Percentiles rank a stretch among this genome's conserved stretches.
phyloP scores from a whole-genome alignment of 1,284 basidiomycete genomes.

The Ceratobasidium sp. region DNA sequence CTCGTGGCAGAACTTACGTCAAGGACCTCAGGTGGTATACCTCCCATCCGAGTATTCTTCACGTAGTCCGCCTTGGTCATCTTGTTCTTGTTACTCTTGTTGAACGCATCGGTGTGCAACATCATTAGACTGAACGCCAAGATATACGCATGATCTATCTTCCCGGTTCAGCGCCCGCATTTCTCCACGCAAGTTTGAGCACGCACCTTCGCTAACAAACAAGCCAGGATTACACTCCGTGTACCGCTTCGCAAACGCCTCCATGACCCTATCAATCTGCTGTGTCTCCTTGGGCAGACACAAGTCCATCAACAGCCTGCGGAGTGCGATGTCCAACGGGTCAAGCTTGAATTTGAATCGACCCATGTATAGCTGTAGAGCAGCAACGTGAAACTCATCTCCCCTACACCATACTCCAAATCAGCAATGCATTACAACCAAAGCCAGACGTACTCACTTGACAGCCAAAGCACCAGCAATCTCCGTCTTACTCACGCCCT shows the following conservation, averaged over 20 bases:
- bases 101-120: conserved; percentile 98
- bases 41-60: conserved; percentile 90
- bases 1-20: conserved; percentile 67
- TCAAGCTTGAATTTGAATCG: conserved; percentile 84
- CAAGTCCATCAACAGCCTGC: conserved; percentile 91
- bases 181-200: not conserved
- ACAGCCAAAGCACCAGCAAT: conserved; percentile 81
- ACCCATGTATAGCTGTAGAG: conserved; percentile 77
- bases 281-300: conserved; percentile 95
- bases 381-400: conserved; percentile 76
- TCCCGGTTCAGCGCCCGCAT: not conserved
- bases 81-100: conserved; percentile 96
- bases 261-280: conserved; percentile 97
- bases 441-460: conserved; percentile 62
- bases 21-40: conserved; percentile 82
- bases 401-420: conserved; percentile 59
- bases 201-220: conserved; percentile 79
- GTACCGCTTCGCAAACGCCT: conserved; percentile 92
- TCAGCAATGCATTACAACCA: not conserved
- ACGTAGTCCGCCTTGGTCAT: conserved; percentile 96
- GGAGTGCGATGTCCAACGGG: conserved; percentile 91
- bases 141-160: conserved; percentile 93
- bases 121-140: conserved; percentile 98
- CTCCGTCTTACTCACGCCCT: conserved; percentile 77
- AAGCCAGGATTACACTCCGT: conserved; percentile 84